Percentiles rank a stretch among this genome's conserved stretches.
phyloP scores from a whole-genome alignment of 768 basidiomycete species.

The Galerina marginata region DNA sequence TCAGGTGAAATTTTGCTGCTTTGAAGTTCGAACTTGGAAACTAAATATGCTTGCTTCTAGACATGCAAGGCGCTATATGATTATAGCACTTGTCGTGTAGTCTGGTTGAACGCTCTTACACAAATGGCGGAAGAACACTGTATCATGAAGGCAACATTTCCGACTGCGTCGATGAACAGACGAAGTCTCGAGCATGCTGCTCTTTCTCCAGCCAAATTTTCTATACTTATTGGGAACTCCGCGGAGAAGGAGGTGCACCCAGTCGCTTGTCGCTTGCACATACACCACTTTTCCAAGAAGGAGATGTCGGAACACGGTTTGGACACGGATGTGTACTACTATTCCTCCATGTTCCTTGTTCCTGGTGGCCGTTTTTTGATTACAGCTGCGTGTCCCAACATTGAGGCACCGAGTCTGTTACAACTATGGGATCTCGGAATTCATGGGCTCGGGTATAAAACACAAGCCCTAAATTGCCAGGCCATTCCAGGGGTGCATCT shows the following conservation, averaged over 20 bases:
- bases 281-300: background rate
- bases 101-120: background rate
- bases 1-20: background rate
- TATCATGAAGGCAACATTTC: background rate
- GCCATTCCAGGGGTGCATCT: background rate
- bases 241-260: background rate
- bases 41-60: background rate
- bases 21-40: background rate
- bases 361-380: background rate
- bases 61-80: background rate
- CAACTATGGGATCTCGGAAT: background rate
- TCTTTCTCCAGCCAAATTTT: background rate
- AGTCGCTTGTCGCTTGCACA: background rate
- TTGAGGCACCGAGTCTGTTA: background rate
- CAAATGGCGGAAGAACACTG: background rate
- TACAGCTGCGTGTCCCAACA: background rate
- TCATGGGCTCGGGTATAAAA: background rate
- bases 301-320: background rate
- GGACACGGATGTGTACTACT: background rate
- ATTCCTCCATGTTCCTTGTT: background rate
- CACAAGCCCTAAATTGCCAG: background rate
- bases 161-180: background rate
- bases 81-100: background rate
- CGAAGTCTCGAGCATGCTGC: background rate
- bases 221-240: background rate